Base-by-base conservation (phyloP, 2,329 filamentous ascomycete species). In the Colletotrichum higginsianum region DNA sequence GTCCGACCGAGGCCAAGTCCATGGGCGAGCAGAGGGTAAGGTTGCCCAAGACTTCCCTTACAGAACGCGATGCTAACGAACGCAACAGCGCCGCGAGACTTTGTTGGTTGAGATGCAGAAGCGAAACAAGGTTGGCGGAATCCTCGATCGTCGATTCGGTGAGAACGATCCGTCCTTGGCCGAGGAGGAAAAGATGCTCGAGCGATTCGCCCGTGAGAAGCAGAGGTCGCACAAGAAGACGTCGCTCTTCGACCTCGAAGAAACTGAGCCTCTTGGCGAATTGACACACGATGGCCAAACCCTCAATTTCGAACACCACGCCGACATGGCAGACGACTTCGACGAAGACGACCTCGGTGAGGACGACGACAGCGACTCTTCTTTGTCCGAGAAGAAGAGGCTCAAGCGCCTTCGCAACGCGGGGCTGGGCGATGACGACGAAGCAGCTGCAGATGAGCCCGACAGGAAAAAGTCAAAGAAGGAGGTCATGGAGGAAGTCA, bases 401-500 rank as follows among this genome's bases (percentile, higher is more conserved):
- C 81, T 88, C 47, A 92, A 92, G 82, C 86, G 89, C 18, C 78
- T 90, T 66, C 88, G 90, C 62, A 82, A 83, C 9, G 80, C 84
- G 38, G 76, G 79, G 42, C 76, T 85, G 35, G 80, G 80, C 38
- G 78, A 83, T 26, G 84, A 86, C 61, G 86, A 85, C 3, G 86
- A 83, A 5, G 85, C 86, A 7, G 84, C 82, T n/a, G 86, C 85
- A 3, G 84, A 83, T 4, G 85, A 85, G 7, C 95, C 94, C 0
- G 93, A 96, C 77, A 89, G 92, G 71, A 98, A 98, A 82, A 99
- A 98, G 85, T 92, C 92, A 3, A 98, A 98, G 83, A 93, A 96
- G 65, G 96, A 99, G 82, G 94, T 99, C 61, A 98, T 98, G 94
- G 93, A 98, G 78, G 97, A 99, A 82, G 88, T 99, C 73, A 98